Conservation (phyloP, 2,329 filamentous ascomycete species). For the Dactylella cylindrospora region DNA sequence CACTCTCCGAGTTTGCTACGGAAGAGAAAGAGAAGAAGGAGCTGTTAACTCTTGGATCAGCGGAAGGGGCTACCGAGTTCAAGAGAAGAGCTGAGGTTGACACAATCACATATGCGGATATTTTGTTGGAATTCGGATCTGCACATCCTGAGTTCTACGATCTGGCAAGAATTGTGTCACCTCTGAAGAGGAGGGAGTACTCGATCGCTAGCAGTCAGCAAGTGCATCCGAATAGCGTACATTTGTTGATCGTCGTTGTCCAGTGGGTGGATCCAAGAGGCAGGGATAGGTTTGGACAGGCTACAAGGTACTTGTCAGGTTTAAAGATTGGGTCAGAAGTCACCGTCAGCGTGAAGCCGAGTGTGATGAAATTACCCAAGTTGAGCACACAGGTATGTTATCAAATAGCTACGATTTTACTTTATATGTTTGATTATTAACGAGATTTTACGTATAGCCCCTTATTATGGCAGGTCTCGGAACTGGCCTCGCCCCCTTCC, state of each 20-base stretch:
- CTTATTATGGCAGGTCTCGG: slow-evolving; percentile 99
- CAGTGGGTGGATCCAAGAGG: slow-evolving; percentile 89
- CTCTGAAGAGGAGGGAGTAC: slow-evolving; percentile 96
- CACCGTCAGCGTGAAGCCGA: slow-evolving; percentile 93
- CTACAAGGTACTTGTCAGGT: slow-evolving; percentile 80
- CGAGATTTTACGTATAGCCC: slow-evolving; percentile 55
- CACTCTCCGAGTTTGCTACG: slow-evolving; percentile 78
- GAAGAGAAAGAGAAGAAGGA: slow-evolving; percentile 80
- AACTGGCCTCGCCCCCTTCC: slow-evolving; percentile 97
- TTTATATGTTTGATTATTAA: neutral
- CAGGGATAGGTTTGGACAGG: slow-evolving; percentile 87
- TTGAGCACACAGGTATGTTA: slow-evolving; percentile 67
- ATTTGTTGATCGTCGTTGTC: slow-evolving; percentile 95
- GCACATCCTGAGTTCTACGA: slow-evolving; percentile 87
- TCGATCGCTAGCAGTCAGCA: slow-evolving; percentile 98
- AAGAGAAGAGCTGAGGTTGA: slow-evolving; percentile 90
- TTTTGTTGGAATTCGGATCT: slow-evolving; percentile 84
- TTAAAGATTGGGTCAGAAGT: slow-evolving; percentile 75
- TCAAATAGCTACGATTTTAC: neutral
- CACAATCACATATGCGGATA: slow-evolving; percentile 84
- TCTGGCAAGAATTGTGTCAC: slow-evolving; percentile 79
- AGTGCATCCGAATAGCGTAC: slow-evolving; percentile 83
- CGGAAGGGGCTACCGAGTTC: slow-evolving; percentile 83
- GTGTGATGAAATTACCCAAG: slow-evolving; percentile 95
- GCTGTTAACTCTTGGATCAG: slow-evolving; percentile 72